phyloP scores from a whole-genome alignment of 2,329 filamentous ascomycete species.

The Conoideocrella luteorostrata region DNA sequence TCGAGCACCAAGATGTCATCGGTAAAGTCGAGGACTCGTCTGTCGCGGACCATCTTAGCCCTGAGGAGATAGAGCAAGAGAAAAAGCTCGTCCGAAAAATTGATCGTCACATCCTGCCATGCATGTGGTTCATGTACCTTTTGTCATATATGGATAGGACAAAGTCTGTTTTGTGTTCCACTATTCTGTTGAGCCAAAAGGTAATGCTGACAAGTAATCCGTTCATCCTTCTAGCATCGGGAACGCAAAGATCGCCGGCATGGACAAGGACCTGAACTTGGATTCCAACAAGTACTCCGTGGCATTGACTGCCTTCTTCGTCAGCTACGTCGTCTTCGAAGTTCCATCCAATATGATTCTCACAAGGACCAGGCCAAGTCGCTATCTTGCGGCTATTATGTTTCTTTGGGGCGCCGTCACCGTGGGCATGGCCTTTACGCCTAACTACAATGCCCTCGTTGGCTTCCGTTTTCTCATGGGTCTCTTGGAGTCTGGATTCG shows the following conservation, averaged over 20 bases:
- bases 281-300: conserved; percentile 6
- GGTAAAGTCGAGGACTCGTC: no score
- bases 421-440: neutral
- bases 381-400: conserved; percentile 7
- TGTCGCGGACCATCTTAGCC: no score
- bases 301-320: conserved; percentile 21
- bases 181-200: no score
- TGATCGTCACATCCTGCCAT: conserved; percentile 32
- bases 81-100: conserved; percentile 30
- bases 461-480: conserved; percentile 10
- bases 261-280: conserved; percentile 6
- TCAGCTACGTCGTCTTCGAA: conserved; percentile 37
- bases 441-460: conserved; percentile 1
- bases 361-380: conserved; percentile 21
- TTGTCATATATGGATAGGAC: conserved; percentile 53
- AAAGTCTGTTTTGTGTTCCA: conserved; percentile 54
- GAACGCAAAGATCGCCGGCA: conserved; percentile 10
- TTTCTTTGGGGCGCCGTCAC: neutral
- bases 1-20: conserved; percentile 1
- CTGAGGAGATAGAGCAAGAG: conserved; percentile 18
- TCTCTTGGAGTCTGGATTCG: conserved; percentile 8
- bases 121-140: conserved; percentile 55
- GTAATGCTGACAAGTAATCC: no score
- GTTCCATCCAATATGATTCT: conserved; percentile 56
- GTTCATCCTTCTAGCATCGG: conserved; percentile 6